Evolutionary conservation across 2,329 filamentous ascomycete genomes (phyloP).

Genomic region (Escovopsis sp.): DNA sequence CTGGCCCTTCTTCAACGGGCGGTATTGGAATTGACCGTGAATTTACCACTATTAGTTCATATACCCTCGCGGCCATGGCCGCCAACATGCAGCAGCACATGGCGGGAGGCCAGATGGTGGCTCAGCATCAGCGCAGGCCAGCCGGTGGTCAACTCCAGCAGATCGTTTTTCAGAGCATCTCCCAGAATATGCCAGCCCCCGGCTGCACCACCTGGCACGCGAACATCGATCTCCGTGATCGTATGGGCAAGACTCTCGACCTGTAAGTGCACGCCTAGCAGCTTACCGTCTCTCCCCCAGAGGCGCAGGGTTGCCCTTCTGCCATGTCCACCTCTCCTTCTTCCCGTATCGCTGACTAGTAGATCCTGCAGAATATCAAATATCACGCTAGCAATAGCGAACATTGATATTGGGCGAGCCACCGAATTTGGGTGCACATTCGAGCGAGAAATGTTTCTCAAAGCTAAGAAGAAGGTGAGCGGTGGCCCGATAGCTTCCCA

Average conservation of each 20-base stretch:
- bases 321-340: not conserved
- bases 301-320: not conserved
- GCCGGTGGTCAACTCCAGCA: slow-evolving; percentile 20
- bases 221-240: slow-evolving; percentile 22
- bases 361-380: slow-evolving; percentile 32
- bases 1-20: not conserved
- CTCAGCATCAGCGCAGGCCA: slow-evolving; percentile 25
- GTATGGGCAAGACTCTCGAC: slow-evolving; percentile 27
- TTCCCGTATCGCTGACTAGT: not conserved
- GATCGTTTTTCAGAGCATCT: slow-evolving; percentile 26
- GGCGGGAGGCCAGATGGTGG: slow-evolving; percentile 30
- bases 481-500: not conserved
- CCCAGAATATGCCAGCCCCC: slow-evolving; percentile 18
- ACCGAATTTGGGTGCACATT: slow-evolving; percentile 28
- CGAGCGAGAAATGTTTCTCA: slow-evolving; percentile 33
- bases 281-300: not conserved
- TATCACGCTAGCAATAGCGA: slow-evolving; percentile 30
- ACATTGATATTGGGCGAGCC: slow-evolving; percentile 26
- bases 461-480: slow-evolving; percentile 34
- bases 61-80: slow-evolving; percentile 37
- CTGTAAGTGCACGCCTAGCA: slow-evolving; percentile 21
- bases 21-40: slow-evolving; percentile 7
- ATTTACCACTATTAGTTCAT: slow-evolving; percentile 8
- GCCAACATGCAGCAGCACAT: slow-evolving; percentile 45
- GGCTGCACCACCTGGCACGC: slow-evolving; percentile 26